Evolutionary conservation across 169 alveolate species (phyloP).

Genomic region (Blepharisma undulans): DNA sequence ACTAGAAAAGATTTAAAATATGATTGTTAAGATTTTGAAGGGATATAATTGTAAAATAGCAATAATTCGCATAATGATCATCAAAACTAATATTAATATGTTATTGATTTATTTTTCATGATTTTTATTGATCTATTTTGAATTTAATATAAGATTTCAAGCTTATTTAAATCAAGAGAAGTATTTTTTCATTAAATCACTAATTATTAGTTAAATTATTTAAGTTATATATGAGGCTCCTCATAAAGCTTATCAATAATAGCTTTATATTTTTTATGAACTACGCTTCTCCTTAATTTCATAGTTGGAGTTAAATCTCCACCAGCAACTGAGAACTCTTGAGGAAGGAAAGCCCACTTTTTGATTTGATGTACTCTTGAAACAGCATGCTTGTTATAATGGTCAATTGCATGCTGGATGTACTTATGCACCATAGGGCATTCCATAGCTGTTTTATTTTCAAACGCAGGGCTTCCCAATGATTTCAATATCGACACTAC

Average conservation of each 20-base stretch:
- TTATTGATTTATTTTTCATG: no score
- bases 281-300: conserved; percentile 78
- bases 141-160: no score
- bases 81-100: no score
- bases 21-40: background rate
- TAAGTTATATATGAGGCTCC: conserved; percentile 52
- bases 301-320: conserved; percentile 88
- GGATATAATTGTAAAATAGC: no score
- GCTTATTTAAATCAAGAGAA: no score
- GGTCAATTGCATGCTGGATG: conserved; percentile 51
- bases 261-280: conserved; percentile 55
- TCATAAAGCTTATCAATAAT: conserved; percentile 73
- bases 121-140: no score
- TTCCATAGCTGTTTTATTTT: conserved; percentile 56
- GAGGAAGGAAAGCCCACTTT: conserved; percentile 67
- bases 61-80: no score
- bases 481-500: conserved; percentile 28
- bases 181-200: no score
- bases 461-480: background rate
- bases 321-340: conserved; percentile 75
- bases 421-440: conserved; percentile 41
- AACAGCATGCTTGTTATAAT: conserved; percentile 59
- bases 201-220: no score
- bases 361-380: conserved; percentile 79
- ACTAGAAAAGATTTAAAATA: background rate